Evolutionary conservation across 2,329 filamentous ascomycete genomes (phyloP), one percentile per base, ranked within the genome.

Genomic region (Fusarium marasasianum): DNA sequence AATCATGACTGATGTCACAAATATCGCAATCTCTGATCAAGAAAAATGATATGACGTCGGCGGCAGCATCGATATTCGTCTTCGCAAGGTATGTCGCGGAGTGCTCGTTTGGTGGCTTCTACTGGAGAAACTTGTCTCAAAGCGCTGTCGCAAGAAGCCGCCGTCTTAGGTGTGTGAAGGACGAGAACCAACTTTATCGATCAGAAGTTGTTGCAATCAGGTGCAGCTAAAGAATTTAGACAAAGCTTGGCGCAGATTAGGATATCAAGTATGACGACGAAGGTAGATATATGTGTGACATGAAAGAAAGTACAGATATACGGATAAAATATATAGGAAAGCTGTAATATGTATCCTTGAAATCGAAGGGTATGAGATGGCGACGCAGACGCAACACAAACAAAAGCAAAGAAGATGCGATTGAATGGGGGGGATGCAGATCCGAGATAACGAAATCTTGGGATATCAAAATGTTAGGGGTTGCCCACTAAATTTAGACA

Each of bases 401-500:
- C 31, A 44, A 48, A 44, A 59, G 66, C 31, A 71, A 53, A 65
- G 44, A 26, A 54, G 44, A 69, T 56, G 48, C 48, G 35, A 63
- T 43, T 50, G 38, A 69, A 60, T n/a, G 41, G 43, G 31, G 31
- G 38, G 26, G 44, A 54, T 33, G 41, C 54, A 71, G 53, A 70
- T 58, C 58, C 38, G 56, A 63, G 66, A 59, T 67, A 57, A 58
- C 53, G 66, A 74, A 73, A 74, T 74, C 66, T 71, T 72, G 66
- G 51, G 53, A 57, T 33, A 70, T 66, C 41, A 50, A 70, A 63
- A 71, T 66, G 59, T 70, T 70, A 70, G 66, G 67, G 67, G 67
- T 29, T 45, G 51, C 22, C 41, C 33, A 35, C 66, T 65, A 69
- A 69, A 33, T 55, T 63, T 48, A 55, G 60, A 38, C 13, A 26